Evolutionary conservation across 345 rosid genomes (phyloP), one percentile per base, ranked within the genome.

Genomic region (Pseudoturritis turrita): DNA sequence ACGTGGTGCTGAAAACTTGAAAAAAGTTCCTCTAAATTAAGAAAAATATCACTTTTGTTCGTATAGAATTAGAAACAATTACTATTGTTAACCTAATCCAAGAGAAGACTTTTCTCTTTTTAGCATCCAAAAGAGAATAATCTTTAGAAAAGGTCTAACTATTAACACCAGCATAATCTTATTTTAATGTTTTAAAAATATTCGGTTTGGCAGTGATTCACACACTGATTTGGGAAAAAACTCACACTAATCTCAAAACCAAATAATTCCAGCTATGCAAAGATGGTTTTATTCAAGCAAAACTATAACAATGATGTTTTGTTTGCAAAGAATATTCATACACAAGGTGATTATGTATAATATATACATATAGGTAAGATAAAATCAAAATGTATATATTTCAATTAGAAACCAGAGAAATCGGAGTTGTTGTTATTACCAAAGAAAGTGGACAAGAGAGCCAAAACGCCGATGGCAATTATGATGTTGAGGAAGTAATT

Each of bases 401-500:
- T 31, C 22, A 19, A 18, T 61, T 56, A 80, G 61, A 75, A 72
- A 54, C 70, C 64, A 35, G 73, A 68, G 65, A 62, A 71, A 61
- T 76, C 77, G 55, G 72, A 60, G 33, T 50, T 71, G 62, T 53
- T 71, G 65, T 68, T 83, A 63, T 86, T 89, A 62, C 88, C 89
- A 39, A 86, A 47, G 64, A 94, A 79, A 74, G 79, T 84, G 61
- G 87, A 77, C 82, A 94, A 78, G 43, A 85, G 19, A 72, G 89
- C 95, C 75, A 88, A 79, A 74, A 86, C 96, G 73, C 81, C 83
- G 71, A 94, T 79, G 62, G 78, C 74, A 76, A 89, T 84, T 33
- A 89, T 90, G 70, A 93, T 89, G 73, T 89, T 89, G 41, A 91
- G 96, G 74, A 94, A 88, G 80, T 87, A 89, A 81, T 89, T 89